A percentile compares a stretch with the other conserved stretches of the same genome.
Evolutionary conservation across 2,329 filamentous ascomycete genomes (phyloP).

Genomic region (Magnaporthales sp.): DNA sequence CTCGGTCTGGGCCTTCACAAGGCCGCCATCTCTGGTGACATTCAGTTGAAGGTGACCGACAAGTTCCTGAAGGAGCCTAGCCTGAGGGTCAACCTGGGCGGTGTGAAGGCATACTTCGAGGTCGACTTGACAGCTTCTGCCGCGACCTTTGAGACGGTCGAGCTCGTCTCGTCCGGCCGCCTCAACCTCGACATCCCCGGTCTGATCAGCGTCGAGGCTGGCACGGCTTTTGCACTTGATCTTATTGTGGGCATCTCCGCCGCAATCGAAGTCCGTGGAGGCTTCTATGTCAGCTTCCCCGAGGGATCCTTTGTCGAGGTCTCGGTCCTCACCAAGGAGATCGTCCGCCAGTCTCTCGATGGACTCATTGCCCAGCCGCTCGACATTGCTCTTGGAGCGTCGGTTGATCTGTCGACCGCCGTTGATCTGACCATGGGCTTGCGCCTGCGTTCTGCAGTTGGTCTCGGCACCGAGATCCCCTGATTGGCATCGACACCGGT

Average conservation of each 20-base stretch:
- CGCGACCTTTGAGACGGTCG: conserved; percentile 12
- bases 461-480: conserved; percentile 14
- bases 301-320: conserved; percentile 18
- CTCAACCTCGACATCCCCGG: conserved; percentile 15
- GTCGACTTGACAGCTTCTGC: conserved; percentile 17
- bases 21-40: conserved; percentile 11
- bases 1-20: conserved; percentile 13
- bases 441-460: conserved; percentile 19
- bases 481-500: conserved; percentile 16
- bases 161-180: conserved; percentile 14
- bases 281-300: conserved; percentile 19
- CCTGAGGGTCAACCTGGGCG: conserved; percentile 15
- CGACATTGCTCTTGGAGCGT: conserved; percentile 12
- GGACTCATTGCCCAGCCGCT: conserved; percentile 16
- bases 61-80: conserved; percentile 12
- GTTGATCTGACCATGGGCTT: conserved; percentile 18
- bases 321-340: conserved; percentile 15
- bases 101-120: conserved; percentile 18
- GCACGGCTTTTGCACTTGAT: conserved; percentile 19
- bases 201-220: conserved; percentile 14
- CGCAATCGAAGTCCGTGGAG: conserved; percentile 16
- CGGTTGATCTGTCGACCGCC: neutral
- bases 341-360: conserved; percentile 14
- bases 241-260: conserved; percentile 17
- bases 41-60: conserved; percentile 11